Percentiles rank a stretch among this genome's conserved stretches.
phyloP scores from a whole-genome alignment of 208 protist genomes.

The Crithidia expoeki region DNA sequence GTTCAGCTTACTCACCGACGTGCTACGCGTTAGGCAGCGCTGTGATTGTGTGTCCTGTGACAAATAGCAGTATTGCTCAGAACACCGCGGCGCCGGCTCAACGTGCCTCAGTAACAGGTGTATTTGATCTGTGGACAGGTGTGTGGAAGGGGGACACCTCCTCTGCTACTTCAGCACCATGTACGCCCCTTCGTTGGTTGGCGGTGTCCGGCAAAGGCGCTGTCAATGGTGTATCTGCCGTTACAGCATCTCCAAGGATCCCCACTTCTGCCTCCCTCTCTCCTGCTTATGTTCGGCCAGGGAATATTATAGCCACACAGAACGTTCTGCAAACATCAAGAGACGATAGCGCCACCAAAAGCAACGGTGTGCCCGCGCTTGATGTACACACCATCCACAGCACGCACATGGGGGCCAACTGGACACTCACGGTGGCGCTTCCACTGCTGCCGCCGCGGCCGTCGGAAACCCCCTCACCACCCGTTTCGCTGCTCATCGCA shows the following conservation, averaged over 20 bases:
- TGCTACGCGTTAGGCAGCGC: conserved; percentile 37
- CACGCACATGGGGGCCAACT: conserved; percentile 38
- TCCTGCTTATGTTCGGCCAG: conserved; percentile 20
- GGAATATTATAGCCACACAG: conserved; percentile 32
- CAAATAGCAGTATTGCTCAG: background rate
- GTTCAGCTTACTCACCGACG: background rate
- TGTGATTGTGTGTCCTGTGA: conserved; percentile 40
- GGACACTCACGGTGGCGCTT: conserved; percentile 31
- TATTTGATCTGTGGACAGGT: conserved; percentile 53
- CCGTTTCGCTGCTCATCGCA: conserved; percentile 29
- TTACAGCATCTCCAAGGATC: background rate
- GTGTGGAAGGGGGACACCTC: conserved; percentile 7
- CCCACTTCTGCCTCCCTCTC: conserved; percentile 5
- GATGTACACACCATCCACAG: conserved; percentile 17
- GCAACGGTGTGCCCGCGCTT: background rate
- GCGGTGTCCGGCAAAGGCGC: background rate
- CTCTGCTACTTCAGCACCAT: background rate
- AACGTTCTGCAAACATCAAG: conserved; percentile 10
- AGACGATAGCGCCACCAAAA: background rate
- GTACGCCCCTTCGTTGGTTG: background rate
- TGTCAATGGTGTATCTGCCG: background rate
- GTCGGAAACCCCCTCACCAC: background rate
- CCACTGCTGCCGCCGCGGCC: conserved; percentile 21
- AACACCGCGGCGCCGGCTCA: background rate
- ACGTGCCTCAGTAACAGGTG: conserved; percentile 8